Percentiles rank a stretch among this genome's conserved stretches.
phyloP scores from a whole-genome alignment of 257 asterid species.

The Petunia secreta region DNA sequence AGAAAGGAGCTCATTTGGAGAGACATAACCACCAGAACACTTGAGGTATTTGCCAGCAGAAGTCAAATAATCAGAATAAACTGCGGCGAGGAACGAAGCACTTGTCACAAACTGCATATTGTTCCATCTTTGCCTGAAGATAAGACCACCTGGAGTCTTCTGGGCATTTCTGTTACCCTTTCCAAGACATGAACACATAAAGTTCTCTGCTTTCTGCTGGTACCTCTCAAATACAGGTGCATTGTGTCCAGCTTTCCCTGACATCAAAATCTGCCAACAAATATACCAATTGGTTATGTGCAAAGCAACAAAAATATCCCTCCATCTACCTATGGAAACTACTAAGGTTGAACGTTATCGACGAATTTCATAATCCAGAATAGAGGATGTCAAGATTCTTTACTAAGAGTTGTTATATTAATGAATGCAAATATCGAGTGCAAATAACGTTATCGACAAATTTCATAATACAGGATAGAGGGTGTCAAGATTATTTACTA shows the following conservation, averaged over 20 bases:
- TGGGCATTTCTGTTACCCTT: slow-evolving; percentile 79
- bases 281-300: neutral
- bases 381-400: neutral
- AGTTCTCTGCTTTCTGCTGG: slow-evolving; percentile 83
- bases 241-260: slow-evolving; percentile 68
- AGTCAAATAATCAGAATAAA: slow-evolving; percentile 82
- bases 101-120: slow-evolving; percentile 96
- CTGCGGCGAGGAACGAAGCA: slow-evolving; percentile 82
- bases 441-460: too few relatives aligned
- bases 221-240: slow-evolving; percentile 58
- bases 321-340: neutral
- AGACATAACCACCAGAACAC: slow-evolving; percentile 60
- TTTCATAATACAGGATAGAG: too few relatives aligned
- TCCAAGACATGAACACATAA: slow-evolving; percentile 93
- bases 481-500: too few relatives aligned
- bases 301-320: neutral
- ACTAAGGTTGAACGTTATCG: neutral
- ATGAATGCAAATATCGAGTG: too few relatives aligned
- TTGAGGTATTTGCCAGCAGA: slow-evolving; percentile 76
- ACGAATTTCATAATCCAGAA: too few relatives aligned
- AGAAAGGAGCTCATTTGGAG: slow-evolving; percentile 72
- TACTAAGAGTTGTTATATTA: too few relatives aligned
- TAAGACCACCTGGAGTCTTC: slow-evolving; percentile 89
- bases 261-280: slow-evolving; percentile 73
- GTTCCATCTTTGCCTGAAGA: slow-evolving; percentile 94